Evolutionary conservation across 164 flowering plant genomes (phyloP).

Genomic region (Kalanchoe fedtschenkoi): DNA sequence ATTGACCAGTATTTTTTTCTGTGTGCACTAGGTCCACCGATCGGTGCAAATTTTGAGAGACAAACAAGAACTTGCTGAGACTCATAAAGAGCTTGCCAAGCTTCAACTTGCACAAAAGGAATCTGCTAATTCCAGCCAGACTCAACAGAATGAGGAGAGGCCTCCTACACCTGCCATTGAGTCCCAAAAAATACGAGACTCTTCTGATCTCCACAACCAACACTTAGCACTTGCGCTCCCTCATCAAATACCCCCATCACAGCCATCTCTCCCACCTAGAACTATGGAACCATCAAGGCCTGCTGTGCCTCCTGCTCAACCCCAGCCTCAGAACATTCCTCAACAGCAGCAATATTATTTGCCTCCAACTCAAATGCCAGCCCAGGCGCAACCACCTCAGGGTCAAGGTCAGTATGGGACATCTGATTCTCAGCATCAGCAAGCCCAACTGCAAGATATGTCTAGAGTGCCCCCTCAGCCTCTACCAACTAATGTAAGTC

Average conservation of each 20-base stretch:
- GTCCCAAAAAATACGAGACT: background rate
- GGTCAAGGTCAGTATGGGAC: slow-evolving; percentile 1
- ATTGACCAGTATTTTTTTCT: background rate
- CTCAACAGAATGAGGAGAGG: slow-evolving; percentile 4
- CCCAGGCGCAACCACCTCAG: background rate
- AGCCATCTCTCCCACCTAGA: background rate
- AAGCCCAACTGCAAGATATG: background rate
- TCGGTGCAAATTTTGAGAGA: background rate
- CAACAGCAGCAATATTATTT: background rate
- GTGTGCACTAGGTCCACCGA: slow-evolving; percentile 1
- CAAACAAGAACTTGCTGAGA: background rate
- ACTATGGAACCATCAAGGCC: background rate
- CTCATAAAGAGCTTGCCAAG: slow-evolving; percentile 2
- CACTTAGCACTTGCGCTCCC: background rate
- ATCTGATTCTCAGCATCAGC: background rate
- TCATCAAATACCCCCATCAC: background rate
- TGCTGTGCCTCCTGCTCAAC: background rate
- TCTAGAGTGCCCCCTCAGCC: slow-evolving; percentile 2
- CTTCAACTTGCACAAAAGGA: slow-evolving; percentile 3
- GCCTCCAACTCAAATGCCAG: background rate
- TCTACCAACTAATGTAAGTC: background rate
- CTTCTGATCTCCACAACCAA: background rate
- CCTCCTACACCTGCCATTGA: background rate
- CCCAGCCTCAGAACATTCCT: background rate
- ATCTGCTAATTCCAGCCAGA: background rate